A percentile compares a stretch with the other conserved stretches of the same genome.
phyloP scores from a whole-genome alignment of 768 basidiomycete genomes.

The Saitozyma podzolica region DNA sequence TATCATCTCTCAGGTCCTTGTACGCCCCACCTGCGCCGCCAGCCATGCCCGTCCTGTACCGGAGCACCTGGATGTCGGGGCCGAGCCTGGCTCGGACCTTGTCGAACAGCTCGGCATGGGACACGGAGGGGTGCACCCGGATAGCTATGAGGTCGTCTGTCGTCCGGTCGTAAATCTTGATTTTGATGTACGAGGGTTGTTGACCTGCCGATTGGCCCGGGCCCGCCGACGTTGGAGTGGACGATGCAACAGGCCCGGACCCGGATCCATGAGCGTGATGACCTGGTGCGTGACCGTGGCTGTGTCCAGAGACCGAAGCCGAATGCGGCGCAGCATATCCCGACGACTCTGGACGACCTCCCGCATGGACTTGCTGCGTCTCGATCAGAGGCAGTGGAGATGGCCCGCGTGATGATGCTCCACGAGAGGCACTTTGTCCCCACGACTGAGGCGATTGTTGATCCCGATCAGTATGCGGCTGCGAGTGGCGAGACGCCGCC shows the following conservation, averaged over 20 bases:
- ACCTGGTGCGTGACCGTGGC: neutral
- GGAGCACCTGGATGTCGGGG: conserved; percentile 65
- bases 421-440: neutral
- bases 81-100: conserved; percentile 89
- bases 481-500: conserved; percentile 18
- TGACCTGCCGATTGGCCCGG: conserved; percentile 10
- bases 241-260: neutral
- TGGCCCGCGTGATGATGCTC: conserved; percentile 24
- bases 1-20: conserved; percentile 47
- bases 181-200: conserved; percentile 79
- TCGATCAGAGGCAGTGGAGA: conserved; percentile 34
- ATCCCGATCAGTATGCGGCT: neutral
- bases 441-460: neutral
- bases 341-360: conserved; percentile 20
- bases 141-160: conserved; percentile 96
- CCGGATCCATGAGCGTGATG: neutral
- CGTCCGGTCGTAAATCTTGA: conserved; percentile 92
- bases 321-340: conserved; percentile 14
- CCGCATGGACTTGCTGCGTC: conserved; percentile 24
- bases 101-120: conserved; percentile 79
- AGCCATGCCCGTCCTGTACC: conserved; percentile 60
- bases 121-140: conserved; percentile 88
- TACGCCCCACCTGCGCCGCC: conserved; percentile 27
- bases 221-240: neutral
- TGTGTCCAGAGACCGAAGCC: neutral